Evolutionary conservation across 345 rosid genomes (phyloP), one percentile per base, ranked within the genome.

Genomic region (Bruguiera parviflora): DNA sequence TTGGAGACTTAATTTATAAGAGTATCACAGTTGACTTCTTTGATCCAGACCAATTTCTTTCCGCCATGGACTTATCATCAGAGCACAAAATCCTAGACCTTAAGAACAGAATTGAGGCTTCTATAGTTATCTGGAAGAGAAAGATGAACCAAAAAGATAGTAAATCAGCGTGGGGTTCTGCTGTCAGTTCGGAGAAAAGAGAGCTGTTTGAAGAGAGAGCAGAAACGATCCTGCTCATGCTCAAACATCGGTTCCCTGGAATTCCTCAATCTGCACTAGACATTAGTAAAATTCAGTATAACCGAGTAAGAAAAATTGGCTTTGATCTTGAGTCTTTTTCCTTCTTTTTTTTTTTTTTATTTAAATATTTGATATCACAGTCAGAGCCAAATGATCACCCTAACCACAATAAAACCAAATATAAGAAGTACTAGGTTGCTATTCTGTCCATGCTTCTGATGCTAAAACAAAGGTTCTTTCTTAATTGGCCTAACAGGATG

Each of bases 191-290:
- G 63, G 95, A 92, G 84, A 92, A 88, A 75, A 85, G 98, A 78
- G 98, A 92, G 74, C 84, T 80, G 15, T 90, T 92, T 58, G 98
- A 90, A 80, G 98, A 90, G 68, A 77, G 98, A 86, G 95, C 96
- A 11, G 95, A 88, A 75, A 92, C 96, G 4, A 86, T 92, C 71
- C 75, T 92, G 67, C 85, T 90, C 55, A 72, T 92, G 43, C 72
- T 92, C 71, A 92, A 92, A 82, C 96, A 88, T 39, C 72, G 82
- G n/a, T 92, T 79, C 65, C 98, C 96, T 0, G 98, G 98, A 71
- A 77, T 87, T 77, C 84, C 92, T 63, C 96, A 92, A 64, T 92
- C 96, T 33, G 46, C 90, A 3, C 85, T 92, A n/a, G 98, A 92
- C 80, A 86, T 89, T 37, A 91, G 93, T 82, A 94, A 91, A 74